Conservation (phyloP, 768 basidiomycete genomes). For the Leccinum subgranulosum region DNA sequence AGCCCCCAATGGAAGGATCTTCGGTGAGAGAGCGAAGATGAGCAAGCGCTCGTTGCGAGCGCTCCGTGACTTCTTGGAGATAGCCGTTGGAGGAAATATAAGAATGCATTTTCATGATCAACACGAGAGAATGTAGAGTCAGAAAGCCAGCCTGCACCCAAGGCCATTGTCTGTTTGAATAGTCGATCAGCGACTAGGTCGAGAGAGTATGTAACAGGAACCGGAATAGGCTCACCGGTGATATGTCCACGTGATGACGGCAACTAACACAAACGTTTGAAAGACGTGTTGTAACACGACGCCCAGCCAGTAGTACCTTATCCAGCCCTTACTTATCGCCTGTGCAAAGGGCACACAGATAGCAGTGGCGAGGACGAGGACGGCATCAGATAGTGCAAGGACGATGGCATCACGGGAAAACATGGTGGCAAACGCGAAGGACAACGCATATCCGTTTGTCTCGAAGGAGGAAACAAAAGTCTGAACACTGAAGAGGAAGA, state of each 20-base stretch:
- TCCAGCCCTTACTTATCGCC: conserved; percentile 73
- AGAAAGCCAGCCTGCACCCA: conserved; percentile 96
- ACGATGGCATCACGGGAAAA: conserved; percentile 83
- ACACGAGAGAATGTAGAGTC: conserved; percentile 81
- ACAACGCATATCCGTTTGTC: conserved; percentile 72
- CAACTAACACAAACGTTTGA: conserved; percentile 70
- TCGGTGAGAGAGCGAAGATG: conserved; percentile 47
- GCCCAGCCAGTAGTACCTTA: conserved; percentile 77
- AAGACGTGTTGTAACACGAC: conserved; percentile 74
- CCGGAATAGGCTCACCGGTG: conserved; percentile 50
- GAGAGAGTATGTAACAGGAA: neutral
- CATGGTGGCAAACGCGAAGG: conserved; percentile 77
- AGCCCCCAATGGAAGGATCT: conserved; percentile 52
- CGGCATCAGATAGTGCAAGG: conserved; percentile 79
- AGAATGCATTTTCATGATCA: conserved; percentile 97
- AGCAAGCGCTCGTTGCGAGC: conserved; percentile 42
- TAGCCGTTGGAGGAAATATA: conserved; percentile 89
- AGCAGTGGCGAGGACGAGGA: conserved; percentile 73
- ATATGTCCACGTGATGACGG: conserved; percentile 87
- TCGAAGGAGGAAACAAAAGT: conserved; percentile 78
- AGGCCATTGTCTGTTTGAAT: conserved; percentile 75
- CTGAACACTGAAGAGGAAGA: conserved; percentile 77
- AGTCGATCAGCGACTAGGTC: neutral
- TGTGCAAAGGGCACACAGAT: conserved; percentile 83
- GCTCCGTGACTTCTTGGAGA: conserved; percentile 52